Conservation (phyloP, 176 grass and related monocot species). For the Avena eriantha region DNA sequence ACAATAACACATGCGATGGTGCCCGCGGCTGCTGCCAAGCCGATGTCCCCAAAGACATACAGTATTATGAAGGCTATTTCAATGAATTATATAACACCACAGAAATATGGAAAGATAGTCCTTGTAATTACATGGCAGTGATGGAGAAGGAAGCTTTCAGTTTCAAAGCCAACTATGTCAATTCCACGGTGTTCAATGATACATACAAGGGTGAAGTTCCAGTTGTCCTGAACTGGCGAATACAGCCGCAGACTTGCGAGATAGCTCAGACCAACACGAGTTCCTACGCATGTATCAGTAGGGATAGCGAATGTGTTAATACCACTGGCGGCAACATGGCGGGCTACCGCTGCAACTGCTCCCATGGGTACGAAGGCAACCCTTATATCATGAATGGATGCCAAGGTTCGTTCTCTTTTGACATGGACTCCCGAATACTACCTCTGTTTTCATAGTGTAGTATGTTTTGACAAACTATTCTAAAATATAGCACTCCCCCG, state of each 20-base stretch:
- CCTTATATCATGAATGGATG: slow-evolving; percentile 44
- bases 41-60: neutral
- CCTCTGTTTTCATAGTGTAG: too few relatives aligned
- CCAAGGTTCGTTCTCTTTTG: slow-evolving; percentile 9
- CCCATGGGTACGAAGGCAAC: slow-evolving; percentile 31
- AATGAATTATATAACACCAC: neutral
- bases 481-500: too few relatives aligned
- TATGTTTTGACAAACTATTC: too few relatives aligned
- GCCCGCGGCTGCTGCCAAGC: slow-evolving; percentile 41
- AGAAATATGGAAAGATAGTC: neutral
- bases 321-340: neutral
- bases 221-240: slow-evolving; percentile 35
- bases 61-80: neutral
- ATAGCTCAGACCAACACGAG: neutral
- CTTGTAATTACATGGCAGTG: neutral
- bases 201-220: neutral
- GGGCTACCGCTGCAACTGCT: slow-evolving; percentile 38
- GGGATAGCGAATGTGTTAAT: neutral
- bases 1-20: slow-evolving; percentile 35
- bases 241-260: neutral
- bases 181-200: neutral
- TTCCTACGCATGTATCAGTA: slow-evolving; percentile 33
- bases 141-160: slow-evolving; percentile 27
- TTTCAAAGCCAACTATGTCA: neutral
- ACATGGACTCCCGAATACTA: neutral